phyloP scores from a whole-genome alignment of 495 filamentous ascomycete genomes.

The Aspergillus kassunensis region DNA sequence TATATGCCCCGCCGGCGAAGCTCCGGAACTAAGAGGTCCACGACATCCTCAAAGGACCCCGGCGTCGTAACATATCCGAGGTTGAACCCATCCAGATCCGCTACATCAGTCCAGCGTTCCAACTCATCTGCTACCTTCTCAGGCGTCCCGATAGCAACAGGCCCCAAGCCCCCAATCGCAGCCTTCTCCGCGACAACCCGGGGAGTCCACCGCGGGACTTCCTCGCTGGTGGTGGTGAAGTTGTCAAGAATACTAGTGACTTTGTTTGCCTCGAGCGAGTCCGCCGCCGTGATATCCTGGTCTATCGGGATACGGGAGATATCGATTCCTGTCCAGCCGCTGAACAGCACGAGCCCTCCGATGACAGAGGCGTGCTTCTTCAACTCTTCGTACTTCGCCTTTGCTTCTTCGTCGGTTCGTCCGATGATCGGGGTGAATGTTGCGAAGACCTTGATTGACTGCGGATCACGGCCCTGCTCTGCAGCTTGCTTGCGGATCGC shows the following conservation, averaged over 20 bases:
- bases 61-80: slow-evolving; percentile 52
- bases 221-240: slow-evolving; percentile 47
- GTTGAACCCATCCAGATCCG: slow-evolving; percentile 62
- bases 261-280: slow-evolving; percentile 50
- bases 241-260: slow-evolving; percentile 48
- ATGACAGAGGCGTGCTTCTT: slow-evolving; percentile 49
- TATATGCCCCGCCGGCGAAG: slow-evolving; percentile 50
- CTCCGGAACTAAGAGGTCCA: slow-evolving; percentile 58
- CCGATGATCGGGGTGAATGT: slow-evolving; percentile 56
- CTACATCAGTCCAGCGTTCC: slow-evolving; percentile 55
- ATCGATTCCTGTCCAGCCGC: slow-evolving; percentile 61
- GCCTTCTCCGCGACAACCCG: slow-evolving; percentile 52
- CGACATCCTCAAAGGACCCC: slow-evolving; percentile 59
- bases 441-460: slow-evolving; percentile 56
- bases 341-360: slow-evolving; percentile 57
- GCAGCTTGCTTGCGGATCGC: slow-evolving; percentile 52
- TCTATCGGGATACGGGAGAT: slow-evolving; percentile 54
- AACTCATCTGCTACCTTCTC: slow-evolving; percentile 54
- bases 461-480: slow-evolving; percentile 49
- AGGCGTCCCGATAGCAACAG: slow-evolving; percentile 50
- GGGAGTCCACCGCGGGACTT: slow-evolving; percentile 51
- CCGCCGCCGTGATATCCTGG: slow-evolving; percentile 49
- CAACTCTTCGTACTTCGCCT: slow-evolving; percentile 48
- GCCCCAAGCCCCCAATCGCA: slow-evolving; percentile 53
- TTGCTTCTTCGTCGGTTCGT: slow-evolving; percentile 53